Base-by-base conservation (phyloP, 2,329 filamentous ascomycete genomes). In the Didymellaceae sp. region DNA sequence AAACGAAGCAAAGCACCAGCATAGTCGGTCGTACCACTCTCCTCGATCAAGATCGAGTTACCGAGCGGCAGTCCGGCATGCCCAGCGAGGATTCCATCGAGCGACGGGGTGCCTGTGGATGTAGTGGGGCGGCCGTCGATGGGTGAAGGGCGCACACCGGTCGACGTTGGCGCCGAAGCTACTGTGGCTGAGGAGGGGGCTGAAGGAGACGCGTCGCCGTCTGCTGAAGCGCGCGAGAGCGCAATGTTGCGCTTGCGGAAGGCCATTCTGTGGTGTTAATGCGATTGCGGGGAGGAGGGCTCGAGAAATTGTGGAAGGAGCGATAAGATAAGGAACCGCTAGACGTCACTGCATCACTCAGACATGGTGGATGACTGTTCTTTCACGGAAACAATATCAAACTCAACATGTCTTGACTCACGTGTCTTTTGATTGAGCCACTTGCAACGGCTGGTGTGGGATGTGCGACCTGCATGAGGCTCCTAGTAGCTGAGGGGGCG, bases 21-120 rank as follows among this genome's bases (percentile, higher is more conserved):
- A 76, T 96, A 99, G 71, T 99, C 94, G 0, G 94, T 99, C 1
- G 93, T 96, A 0, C 93, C 93, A 49, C 86, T 88, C 66, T 99
- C 94, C 68, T 93, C 90, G 24, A 97, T 78, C 5, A 99, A 75
- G 1, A 97, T 68, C 0, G 86, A 89, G 14, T 85, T 90, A 0
- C 94, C 94, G 6, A 97, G 79, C 0, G 90, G 85, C 4, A 97
- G 78, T 0, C 94, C 94, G 4, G 87, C 84, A 75, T 97, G 93
- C 0, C 93, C 91, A 31, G 91, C 91, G 1, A 99, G 79, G 14
- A 96, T 80, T 52, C 85, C 84, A 67, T 99, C 94, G 31, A 99
- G 78, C 14, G 91, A 96, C 3, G 85, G 81, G 0, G 91, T 93
- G 17, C 94, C 94, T 0, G 94, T 97, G 0, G 94, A 99, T 2